Evolutionary conservation across 129 eudicot species (phyloP).

Genomic region (Centaurea solstitialis): DNA sequence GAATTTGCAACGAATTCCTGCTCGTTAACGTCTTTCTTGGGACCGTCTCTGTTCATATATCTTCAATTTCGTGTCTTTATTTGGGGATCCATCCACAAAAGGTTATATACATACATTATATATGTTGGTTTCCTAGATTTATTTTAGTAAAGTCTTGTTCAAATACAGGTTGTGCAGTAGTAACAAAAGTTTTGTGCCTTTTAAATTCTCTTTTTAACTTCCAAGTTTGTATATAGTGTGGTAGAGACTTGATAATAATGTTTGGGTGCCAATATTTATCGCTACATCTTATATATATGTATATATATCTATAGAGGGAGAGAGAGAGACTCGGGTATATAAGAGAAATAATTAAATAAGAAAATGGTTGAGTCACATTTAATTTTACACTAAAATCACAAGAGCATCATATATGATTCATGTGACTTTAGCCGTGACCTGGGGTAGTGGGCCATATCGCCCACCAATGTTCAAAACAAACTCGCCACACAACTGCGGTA

Average conservation of each 20-base stretch:
- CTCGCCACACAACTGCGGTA: too few relatives aligned
- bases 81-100: neutral
- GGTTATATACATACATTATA: neutral
- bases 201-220: neutral
- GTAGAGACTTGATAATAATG: slow-evolving; percentile 15
- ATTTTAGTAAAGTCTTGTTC: slow-evolving; percentile 8
- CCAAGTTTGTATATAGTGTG: slow-evolving; percentile 17
- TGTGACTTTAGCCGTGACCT: too few relatives aligned
- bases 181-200: slow-evolving; percentile 8
- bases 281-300: neutral
- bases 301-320: too few relatives aligned
- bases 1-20: neutral
- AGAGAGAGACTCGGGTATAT: too few relatives aligned
- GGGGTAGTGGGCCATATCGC: neutral
- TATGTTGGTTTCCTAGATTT: slow-evolving; percentile 13
- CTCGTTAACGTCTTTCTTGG: neutral
- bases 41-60: neutral
- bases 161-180: slow-evolving; percentile 24
- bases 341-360: too few relatives aligned
- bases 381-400: too few relatives aligned
- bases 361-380: too few relatives aligned
- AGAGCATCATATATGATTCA: too few relatives aligned
- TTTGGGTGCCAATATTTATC: neutral
- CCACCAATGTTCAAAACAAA: too few relatives aligned
- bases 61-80: neutral